Evolutionary conservation across 2,329 filamentous ascomycete species (phyloP), one percentile per base, ranked within the genome.

Genomic region (Fusarium phyllophilum): DNA sequence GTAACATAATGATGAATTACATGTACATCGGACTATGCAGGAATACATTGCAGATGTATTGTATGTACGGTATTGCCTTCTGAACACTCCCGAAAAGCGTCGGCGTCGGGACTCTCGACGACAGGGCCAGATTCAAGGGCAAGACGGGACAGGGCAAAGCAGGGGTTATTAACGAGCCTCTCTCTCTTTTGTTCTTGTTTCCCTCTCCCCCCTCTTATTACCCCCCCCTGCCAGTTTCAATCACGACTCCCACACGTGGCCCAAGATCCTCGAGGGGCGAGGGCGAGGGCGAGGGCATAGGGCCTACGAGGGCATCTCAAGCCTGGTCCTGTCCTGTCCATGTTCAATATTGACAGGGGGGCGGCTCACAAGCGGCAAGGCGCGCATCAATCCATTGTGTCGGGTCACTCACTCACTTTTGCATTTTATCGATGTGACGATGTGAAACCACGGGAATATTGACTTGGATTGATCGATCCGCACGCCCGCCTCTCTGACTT

Each of bases 331-430:
- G 34, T 33, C 45, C 20, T 31, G 45, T 48, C 45, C 46, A 49
- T 33, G 29, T 63, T 52, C 44, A 57, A 70, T 54, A 57, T 76
- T 44, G 61, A 67, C 73, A 70, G 62, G 72, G 75, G 73, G 51
- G 46, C 51, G 66, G 39, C 57, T 66, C 65, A 41, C 58, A 76
- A 75, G 73, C 77, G 77, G 77, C 75, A 78, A 75, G 75, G 74
- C 73, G 70, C 75, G 66, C 77, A 78, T 78, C 75, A 78, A 78
- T 69, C 77, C 77, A 78, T 68, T 70, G 75, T 78, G 77, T 78
- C 77, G 77, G 77, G 77, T 78, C 77, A 63, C 58, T 45, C 77
- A 63, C 58, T 45, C 44, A 63, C 44, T 45, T 34, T 38, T 55
- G 45, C 49, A 42, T 64, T 54, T 66, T 55, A 62, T 64, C 55